Evolutionary conservation across 1,139 yeast species (phyloP), one percentile per base, ranked within the genome.

Genomic region (Yamadazyma atmosphaerica): DNA sequence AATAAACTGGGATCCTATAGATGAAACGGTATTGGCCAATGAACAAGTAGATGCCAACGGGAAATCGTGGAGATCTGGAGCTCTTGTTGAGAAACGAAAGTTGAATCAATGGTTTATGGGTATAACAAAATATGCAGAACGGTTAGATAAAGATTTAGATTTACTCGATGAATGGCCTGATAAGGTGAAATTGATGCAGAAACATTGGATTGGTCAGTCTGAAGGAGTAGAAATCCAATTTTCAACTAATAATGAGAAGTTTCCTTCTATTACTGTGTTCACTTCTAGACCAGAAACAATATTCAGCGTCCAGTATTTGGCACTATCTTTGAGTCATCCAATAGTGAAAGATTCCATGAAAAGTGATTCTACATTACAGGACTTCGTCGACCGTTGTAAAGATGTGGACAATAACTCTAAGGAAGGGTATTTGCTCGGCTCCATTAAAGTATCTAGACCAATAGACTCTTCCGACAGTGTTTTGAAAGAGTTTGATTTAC

Each of bases 1-100:
- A 50, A 94, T 92, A 39, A 92, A 92, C 56, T 92, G 98, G 98
- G 98, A 92, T 60, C 98, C 98, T 0, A 79, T 92, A 0, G 98
- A 92, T 52, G 75, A 83, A 50, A 92, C 98, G 0, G 98, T 92
- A 1, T 67, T 92, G 44, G 98, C 98, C 1, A 92, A 92, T 58
- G 98, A 92, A 60, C 98, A 92, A 58, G 98, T 92, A 3, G 98
- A 92, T 58, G 61, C 84, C 2, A 77, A 86, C 32, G 98, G 98
- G 0, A 71, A 81, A 40, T 88, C 97, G 0, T 92, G 98, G 98
- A 76, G 98, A 60, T 88, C 97, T 2, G 98, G 98, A 2, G 98
- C 98, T 0, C 41, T 82, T 13, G 98, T 90, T 0, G 97, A 92
- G 57, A 88, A 87, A 59, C 74, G 71, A 46, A 65, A 78, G 43